A percentile compares a stretch with the other conserved stretches of the same genome.
Evolutionary conservation across 2,329 filamentous ascomycete species (phyloP).

Genomic region (Onygenales sp.): DNA sequence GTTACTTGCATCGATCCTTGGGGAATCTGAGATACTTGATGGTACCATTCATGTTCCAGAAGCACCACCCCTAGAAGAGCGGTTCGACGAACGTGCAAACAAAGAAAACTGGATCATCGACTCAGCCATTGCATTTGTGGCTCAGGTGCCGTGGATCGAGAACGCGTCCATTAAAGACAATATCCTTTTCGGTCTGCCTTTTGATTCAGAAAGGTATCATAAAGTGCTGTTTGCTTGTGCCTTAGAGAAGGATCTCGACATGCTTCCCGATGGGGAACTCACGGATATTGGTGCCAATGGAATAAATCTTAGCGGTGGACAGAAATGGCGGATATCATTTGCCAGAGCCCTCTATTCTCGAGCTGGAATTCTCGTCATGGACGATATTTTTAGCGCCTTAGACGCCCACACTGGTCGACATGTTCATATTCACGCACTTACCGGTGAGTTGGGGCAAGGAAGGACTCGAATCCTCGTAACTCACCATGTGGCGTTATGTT

Average conservation of each 20-base stretch:
- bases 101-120: constrained; percentile 58
- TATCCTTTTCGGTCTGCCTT: constrained; percentile 66
- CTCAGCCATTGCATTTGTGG: constrained; percentile 62
- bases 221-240: constrained; percentile 65
- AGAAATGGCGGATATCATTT: constrained; percentile 73
- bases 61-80: constrained; percentile 42
- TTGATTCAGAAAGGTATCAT: constrained; percentile 58
- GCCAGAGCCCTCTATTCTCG: constrained; percentile 72
- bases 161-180: constrained; percentile 72
- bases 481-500: constrained; percentile 64
- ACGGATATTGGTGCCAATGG: constrained; percentile 80
- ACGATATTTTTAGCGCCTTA: constrained; percentile 75
- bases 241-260: constrained; percentile 63
- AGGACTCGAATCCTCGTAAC: constrained; percentile 72
- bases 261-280: constrained; percentile 64
- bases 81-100: constrained; percentile 54
- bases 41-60: constrained; percentile 48
- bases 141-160: constrained; percentile 78
- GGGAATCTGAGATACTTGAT: constrained; percentile 60
- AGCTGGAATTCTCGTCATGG: constrained; percentile 65
- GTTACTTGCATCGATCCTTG: constrained; percentile 62
- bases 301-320: constrained; percentile 74
- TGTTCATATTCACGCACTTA: constrained; percentile 67
- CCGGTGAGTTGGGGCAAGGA: constrained; percentile 57
- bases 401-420: constrained; percentile 74